Base-by-base conservation (phyloP, 2,329 filamentous ascomycete genomes). In the Fusarium sulawesiense region DNA sequence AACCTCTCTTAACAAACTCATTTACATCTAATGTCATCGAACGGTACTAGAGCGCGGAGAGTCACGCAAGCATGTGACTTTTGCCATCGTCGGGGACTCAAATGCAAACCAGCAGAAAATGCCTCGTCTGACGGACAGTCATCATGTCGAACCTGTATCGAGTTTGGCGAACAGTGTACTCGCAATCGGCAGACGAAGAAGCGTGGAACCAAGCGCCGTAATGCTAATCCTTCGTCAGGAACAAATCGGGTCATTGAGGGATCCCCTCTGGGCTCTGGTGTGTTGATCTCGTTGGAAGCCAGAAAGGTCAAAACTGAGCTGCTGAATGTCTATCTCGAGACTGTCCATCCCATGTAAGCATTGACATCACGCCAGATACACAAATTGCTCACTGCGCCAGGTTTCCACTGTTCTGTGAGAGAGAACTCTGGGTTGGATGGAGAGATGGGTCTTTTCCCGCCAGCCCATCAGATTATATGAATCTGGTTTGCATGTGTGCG, bases 401-500 rank as follows among this genome's bases (percentile, higher is more conserved):
- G 40, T 55, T 55, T 7, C 41, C 41, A 2, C n/a, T 55, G 8
- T 45, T 45, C 3, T 55, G 41, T n/a, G 51, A 55, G 10, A 7
- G 51, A 13, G 29, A 55, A 34, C 12, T 55, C 7, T 55, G 41
- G 40, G 51, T 55, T 25, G 41, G 41, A 7, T 55, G 41, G 51
- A 21, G 41, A 45, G 51, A 55, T 13, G 40, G 14, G 7, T 29
- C 34, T 21, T 55, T 55, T 7, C 51, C 41, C 9, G 29, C 40
- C 16, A n/a, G 14, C 5, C 11, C 40, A 2, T 32, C 40, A 14
- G 51, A 55, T 14, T 45, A 55, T 7, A 55, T 55, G 51, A 55
- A 45, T 4, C 20, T 55, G 11, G 21, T 55, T 6, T 55, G 51
- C 27, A 55, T 55, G 51, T 55, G 51, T 13, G 51, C 41, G 18